Evolutionary conservation across 192 early-diverging fungal species (phyloP), one percentile per base, ranked within the genome.

Genomic region (Backusella luteola): DNA sequence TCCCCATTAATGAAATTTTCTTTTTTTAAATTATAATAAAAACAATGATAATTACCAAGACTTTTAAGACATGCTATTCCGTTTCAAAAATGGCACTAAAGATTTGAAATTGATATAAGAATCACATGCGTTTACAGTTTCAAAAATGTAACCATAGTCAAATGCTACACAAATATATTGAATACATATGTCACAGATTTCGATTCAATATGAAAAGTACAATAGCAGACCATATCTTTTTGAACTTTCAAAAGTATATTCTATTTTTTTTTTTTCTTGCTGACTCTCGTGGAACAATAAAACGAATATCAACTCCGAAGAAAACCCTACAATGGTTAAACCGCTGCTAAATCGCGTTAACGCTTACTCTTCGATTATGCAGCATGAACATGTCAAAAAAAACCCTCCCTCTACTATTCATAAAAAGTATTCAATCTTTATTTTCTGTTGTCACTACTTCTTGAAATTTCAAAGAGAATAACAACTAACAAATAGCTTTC

Each of bases 401-500:
- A 59, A 1, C 29, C 32, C 32, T 1, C 29, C 32, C 32, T 32
- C 23, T 14, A 29, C 11, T 23, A 29, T 29, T 63, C n/a, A 56
- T n/a, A 56, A 56, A 4, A 56, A 6, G 0, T 21, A 23, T 29
- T 63, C 12, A 29, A 29, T 0, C 1, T 63, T 26, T 1, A 3
- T 12, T 4, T 29, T 29, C 23, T 11, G 12, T 29, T 14, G 19
- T 12, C 12, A 3, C 2, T 4, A 26, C 56, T 63, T 14, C 32
- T 29, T 26, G 7, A 63, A 63, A 11, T 26, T 3, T 14, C 23
- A 63, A 26, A 26, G 29, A 26, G 53, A 56, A 23, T 6, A 11
- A 59, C 23, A 59, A 26, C 23, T 82, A 34, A 34, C 9, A 66
- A 23, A 35, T 94, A 93, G 23, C 6, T 3, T 26, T 63, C 56